phyloP scores from a whole-genome alignment of 768 basidiomycete species.

The Trametes meyenii region DNA sequence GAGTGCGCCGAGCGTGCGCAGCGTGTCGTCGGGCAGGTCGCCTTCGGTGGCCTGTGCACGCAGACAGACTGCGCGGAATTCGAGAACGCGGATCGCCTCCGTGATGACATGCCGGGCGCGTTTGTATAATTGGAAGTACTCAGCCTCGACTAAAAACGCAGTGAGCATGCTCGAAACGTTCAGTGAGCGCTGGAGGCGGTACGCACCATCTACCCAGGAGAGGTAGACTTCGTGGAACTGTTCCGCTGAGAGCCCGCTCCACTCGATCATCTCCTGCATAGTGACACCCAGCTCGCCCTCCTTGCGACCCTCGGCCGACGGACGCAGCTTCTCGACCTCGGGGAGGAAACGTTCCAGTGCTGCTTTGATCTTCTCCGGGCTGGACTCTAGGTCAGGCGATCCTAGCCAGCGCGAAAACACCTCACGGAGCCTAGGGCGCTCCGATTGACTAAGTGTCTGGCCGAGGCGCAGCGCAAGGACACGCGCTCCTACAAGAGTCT shows the following conservation, averaged over 20 bases:
- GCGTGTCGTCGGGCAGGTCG: constrained; percentile 32
- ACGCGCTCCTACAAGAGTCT: constrained; percentile 80
- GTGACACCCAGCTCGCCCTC: constrained; percentile 58
- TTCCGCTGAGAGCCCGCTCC: constrained; percentile 56
- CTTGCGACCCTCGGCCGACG: constrained; percentile 32
- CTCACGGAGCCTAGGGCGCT: constrained; percentile 67
- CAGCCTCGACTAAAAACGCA: constrained; percentile 65
- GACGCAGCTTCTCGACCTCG: constrained; percentile 57
- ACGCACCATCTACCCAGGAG: constrained; percentile 78
- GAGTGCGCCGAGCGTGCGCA: constrained; percentile 60
- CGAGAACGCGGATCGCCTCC: constrained; percentile 80
- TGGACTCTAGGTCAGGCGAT: constrained; percentile 39
- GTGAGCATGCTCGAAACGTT: neutral
- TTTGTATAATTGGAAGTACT: constrained; percentile 81
- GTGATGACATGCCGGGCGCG: constrained; percentile 80
- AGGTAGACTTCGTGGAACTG: constrained; percentile 71
- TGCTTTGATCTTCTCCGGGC: constrained; percentile 46
- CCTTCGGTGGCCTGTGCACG: constrained; percentile 23
- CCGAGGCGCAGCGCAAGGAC: constrained; percentile 66
- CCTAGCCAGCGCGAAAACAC: constrained; percentile 59
- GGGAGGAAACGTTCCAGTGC: constrained; percentile 50
- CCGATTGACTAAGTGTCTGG: constrained; percentile 41
- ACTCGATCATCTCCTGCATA: constrained; percentile 71
- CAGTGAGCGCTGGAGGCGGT: neutral
- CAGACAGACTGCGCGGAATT: constrained; percentile 73